A percentile compares a stretch with the other conserved stretches of the same genome.
phyloP scores from a whole-genome alignment of 257 asterid species.

The Galeopsis tetrahit region DNA sequence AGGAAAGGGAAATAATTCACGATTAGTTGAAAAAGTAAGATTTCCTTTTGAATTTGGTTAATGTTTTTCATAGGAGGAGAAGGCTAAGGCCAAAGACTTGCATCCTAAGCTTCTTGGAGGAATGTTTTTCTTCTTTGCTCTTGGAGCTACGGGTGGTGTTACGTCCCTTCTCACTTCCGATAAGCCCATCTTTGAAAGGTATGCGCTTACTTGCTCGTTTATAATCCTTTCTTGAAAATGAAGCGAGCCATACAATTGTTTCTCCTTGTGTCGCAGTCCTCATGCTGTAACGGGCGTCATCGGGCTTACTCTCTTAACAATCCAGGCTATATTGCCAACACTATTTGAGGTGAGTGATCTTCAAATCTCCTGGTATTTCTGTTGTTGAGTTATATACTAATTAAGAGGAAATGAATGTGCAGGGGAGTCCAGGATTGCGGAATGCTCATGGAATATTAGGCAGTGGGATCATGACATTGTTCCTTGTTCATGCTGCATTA shows the following conservation, averaged over 20 bases:
- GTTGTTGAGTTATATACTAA: neutral
- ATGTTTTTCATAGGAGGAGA: constrained; percentile 67
- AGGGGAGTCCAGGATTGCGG: constrained; percentile 87
- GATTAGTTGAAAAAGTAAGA: neutral
- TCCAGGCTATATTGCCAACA: constrained; percentile 47
- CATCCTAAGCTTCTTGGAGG: constrained; percentile 97
- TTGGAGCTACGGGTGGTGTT: constrained; percentile 94
- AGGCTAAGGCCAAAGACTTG: constrained; percentile 92
- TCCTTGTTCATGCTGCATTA: constrained; percentile 78
- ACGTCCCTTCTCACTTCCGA: constrained; percentile 86
- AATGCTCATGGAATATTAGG: constrained; percentile 85
- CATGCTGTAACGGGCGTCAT: constrained; percentile 56
- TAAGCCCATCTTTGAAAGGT: constrained; percentile 90
- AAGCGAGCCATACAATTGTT: neutral
- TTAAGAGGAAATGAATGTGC: neutral
- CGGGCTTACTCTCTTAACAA: constrained; percentile 47
- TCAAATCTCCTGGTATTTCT: neutral
- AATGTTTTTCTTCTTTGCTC: constrained; percentile 96
- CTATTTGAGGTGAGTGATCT: constrained; percentile 60
- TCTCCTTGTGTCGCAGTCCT: constrained; percentile 47
- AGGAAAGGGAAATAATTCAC: constrained; percentile 12
- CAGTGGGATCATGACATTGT: constrained; percentile 90
- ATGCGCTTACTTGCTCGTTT: neutral
- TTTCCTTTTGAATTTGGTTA: neutral
- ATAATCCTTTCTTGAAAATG: neutral